phyloP scores from a whole-genome alignment of 345 rosid species.

The Gossypium turneri region DNA sequence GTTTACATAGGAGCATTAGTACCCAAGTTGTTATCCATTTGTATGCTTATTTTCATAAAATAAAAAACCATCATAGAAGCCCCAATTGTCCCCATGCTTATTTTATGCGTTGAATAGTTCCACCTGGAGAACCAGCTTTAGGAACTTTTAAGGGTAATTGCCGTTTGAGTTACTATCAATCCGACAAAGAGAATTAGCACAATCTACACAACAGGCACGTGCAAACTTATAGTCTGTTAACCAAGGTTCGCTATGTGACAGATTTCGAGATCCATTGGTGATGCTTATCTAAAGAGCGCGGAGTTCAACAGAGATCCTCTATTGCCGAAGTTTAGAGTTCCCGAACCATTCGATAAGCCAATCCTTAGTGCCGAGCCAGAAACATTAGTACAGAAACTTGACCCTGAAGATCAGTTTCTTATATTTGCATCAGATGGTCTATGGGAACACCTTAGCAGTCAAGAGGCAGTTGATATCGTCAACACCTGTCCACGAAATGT shows the following conservation, averaged over 20 bases:
- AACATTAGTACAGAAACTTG: slow-evolving; percentile 60
- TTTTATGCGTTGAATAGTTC: not conserved
- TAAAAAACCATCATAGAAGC: not conserved
- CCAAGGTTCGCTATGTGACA: slow-evolving; percentile 26
- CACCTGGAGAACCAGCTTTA: not conserved
- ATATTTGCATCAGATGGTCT: slow-evolving; percentile 96
- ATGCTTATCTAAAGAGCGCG: slow-evolving; percentile 81
- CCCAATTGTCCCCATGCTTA: not conserved
- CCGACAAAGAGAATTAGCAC: not conserved
- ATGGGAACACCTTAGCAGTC: slow-evolving; percentile 95
- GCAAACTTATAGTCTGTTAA: slow-evolving; percentile 7
- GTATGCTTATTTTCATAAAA: not conserved
- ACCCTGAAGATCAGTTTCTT: slow-evolving; percentile 81
- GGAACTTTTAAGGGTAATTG: not conserved
- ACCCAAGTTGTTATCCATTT: not conserved
- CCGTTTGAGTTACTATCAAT: not conserved
- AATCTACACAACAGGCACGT: not conserved
- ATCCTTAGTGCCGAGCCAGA: slow-evolving; percentile 90
- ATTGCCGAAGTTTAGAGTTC: slow-evolving; percentile 71
- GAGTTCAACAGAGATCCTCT: slow-evolving; percentile 89
- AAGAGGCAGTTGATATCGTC: slow-evolving; percentile 90
- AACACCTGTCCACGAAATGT: slow-evolving; percentile 70
- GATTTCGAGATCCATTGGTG: slow-evolving; percentile 94
- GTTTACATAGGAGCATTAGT: not conserved
- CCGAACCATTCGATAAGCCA: slow-evolving; percentile 66